Base-by-base conservation (phyloP, 805 yeast species). In the Sungouiella thailandica region DNA sequence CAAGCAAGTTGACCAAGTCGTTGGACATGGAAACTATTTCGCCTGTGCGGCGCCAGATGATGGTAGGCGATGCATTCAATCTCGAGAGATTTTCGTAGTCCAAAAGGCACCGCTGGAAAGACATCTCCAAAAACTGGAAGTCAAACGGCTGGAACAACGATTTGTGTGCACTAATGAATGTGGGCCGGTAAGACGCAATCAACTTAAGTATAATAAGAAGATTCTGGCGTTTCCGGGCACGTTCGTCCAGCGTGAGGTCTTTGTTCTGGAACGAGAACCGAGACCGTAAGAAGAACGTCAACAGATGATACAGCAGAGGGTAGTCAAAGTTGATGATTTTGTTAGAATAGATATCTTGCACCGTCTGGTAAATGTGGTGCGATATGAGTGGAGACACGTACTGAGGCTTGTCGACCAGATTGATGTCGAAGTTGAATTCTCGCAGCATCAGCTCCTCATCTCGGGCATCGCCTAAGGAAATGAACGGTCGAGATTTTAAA, bases 11-110 rank as follows among this genome's bases (percentile, higher is more conserved):
- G 19, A 83, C 74, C 49, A 85, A 75, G 47, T 84, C 93, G 42
- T 80, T 78, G 4, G 88, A 81, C 7, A 83, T 75, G 7, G 84
- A 84, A 8, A 83, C 88, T 26, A 86, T 78, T 52, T 85, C 94
- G 7, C 94, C 94, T 0, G 94, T 82, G 25, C 95, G 63, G 47
- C 95, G 67, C 95, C 95, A 85, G 43, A 84, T 80, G 12, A 83
- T 78, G 3, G 90, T 80, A 1, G 95, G 95, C 1, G 85, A 76
- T 8, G 88, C 81, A 13, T 82, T 78, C 37, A 78, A 49, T 15
- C 65, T 61, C 29, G 60, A 52, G 10, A 70, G 58, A 39, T 62
- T 60, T 54, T 65, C 62, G 60, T 66, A 53, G 62, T 76, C 67
- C 37, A 69, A 45, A 44, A 61, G 56, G 22, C 62, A 65, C 31